Conservation (phyloP, 345 rosid genomes). For the Eucalyptus globulus region DNA sequence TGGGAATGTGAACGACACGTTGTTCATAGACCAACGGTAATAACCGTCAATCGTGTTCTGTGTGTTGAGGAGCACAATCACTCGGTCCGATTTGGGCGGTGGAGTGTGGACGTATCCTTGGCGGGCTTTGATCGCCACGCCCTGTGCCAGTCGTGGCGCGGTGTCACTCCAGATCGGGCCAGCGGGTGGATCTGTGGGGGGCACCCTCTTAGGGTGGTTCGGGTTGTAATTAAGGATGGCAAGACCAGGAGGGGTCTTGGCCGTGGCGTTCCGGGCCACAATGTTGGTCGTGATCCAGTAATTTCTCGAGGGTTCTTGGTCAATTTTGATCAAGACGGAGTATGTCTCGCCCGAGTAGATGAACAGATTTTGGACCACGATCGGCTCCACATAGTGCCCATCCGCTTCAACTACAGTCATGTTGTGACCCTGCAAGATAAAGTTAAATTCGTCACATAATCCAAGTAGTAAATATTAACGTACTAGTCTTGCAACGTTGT, state of each 20-base stretch:
- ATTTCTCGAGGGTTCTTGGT: slow-evolving; percentile 42
- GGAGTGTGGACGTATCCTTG: slow-evolving; percentile 20
- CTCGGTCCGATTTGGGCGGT: slow-evolving; percentile 24
- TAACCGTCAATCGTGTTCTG: slow-evolving; percentile 30
- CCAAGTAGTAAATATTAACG: not conserved
- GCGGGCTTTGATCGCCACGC: slow-evolving; percentile 40
- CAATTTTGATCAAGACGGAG: slow-evolving; percentile 46
- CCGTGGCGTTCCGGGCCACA: slow-evolving; percentile 25
- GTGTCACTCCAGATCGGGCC: slow-evolving; percentile 35
- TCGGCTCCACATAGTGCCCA: slow-evolving; percentile 63
- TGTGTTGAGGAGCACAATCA: slow-evolving; percentile 47
- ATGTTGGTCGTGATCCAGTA: slow-evolving; percentile 55
- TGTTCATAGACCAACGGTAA: slow-evolving; percentile 47
- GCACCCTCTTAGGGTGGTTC: slow-evolving; percentile 30
- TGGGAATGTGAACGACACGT: slow-evolving; percentile 41
- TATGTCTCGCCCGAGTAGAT: slow-evolving; percentile 76
- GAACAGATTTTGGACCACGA: slow-evolving; percentile 51
- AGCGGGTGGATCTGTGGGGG: slow-evolving; percentile 22
- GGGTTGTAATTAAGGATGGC: slow-evolving; percentile 54
- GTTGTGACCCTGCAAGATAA: slow-evolving; percentile 34
- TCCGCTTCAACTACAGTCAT: slow-evolving; percentile 77
- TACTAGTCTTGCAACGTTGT: not conserved
- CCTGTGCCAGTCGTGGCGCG: slow-evolving; percentile 17
- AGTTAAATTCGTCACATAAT: not conserved
- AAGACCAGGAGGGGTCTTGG: slow-evolving; percentile 22